A percentile compares a stretch with the other conserved stretches of the same genome.
phyloP scores from a whole-genome alignment of 345 rosid genomes.

The Bruguiera gymnorhiza region DNA sequence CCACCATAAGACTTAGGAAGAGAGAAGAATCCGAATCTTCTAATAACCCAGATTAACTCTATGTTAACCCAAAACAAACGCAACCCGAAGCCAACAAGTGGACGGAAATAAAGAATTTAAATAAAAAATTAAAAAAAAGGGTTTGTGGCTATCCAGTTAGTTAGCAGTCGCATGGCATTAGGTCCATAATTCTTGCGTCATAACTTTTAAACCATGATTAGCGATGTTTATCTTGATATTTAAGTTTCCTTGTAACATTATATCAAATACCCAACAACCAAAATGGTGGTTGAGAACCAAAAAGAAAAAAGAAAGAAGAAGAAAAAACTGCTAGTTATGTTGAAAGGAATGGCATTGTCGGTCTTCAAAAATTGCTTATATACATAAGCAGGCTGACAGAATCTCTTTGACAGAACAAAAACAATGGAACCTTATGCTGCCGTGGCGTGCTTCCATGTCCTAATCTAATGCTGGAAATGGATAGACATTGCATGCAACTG shows the following conservation, averaged over 20 bases:
- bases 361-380: not conserved
- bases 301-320: not conserved
- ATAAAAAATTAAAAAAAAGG: too few species aligned
- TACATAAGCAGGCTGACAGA: not conserved
- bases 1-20: not conserved
- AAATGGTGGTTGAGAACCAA: not conserved
- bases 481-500: conserved; percentile 15
- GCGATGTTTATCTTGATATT: not conserved
- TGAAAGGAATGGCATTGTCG: not conserved
- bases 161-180: too few species aligned
- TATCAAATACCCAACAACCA: not conserved
- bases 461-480: not conserved
- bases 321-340: not conserved
- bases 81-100: too few species aligned
- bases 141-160: too few species aligned
- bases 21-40: too few species aligned
- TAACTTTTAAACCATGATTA: not conserved
- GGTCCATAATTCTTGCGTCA: not conserved
- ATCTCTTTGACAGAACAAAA: not conserved
- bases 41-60: too few species aligned
- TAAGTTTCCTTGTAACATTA: not conserved
- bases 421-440: not conserved
- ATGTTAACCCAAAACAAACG: too few species aligned
- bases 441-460: conserved; percentile 3
- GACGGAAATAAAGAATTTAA: too few species aligned